Evolutionary conservation across 106 monocot species (phyloP), one percentile per base, ranked within the genome.

Genomic region (Allium fistulosum): DNA sequence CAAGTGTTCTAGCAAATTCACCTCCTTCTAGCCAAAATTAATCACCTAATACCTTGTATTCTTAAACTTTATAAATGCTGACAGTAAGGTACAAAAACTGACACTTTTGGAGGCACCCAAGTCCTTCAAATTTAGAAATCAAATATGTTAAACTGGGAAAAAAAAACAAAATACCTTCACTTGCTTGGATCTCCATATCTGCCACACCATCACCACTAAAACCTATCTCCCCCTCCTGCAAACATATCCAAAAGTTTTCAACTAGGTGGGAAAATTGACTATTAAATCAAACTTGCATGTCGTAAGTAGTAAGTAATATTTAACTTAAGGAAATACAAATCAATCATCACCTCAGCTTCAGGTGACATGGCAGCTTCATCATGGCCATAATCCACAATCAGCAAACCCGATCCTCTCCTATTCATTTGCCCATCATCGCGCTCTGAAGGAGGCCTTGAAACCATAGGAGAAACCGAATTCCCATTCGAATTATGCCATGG

Each of bases 351-450:
- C 83, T 91, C 87, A 6, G 72, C 68, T 48, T 90, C 91, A 1
- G 95, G 95, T n/a, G 95, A 91, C 83, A 91, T 78, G 17, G 88
- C 88, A 26, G 65, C 71, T 65, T 95, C 95, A 67, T 95, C 95
- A 17, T 95, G 95, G 6, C 60, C 95, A 53, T 95, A 95, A 68
- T 95, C 91, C 57, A 95, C 95, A 16, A 94, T 94, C 5, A 74
- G 70, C 9, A 94, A 81, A 8, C 77, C 65, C 10, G 72, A 68
- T 50, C 62, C 66, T 62, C 74, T 80, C 18, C 60, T 61, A 46
- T 72, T 75, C 37, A 37, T 37, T 61, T 22, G 70, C 13, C 45
- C 62, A 49, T 69, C 72, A 16, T 49, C 7, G 26, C 57, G 9
- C 26, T 70, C 77, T 56, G 65, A 47, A 51, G 60, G 62, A 28